Conservation (phyloP, 2,329 filamentous ascomycete genomes). For the Verticillium dahliae region DNA sequence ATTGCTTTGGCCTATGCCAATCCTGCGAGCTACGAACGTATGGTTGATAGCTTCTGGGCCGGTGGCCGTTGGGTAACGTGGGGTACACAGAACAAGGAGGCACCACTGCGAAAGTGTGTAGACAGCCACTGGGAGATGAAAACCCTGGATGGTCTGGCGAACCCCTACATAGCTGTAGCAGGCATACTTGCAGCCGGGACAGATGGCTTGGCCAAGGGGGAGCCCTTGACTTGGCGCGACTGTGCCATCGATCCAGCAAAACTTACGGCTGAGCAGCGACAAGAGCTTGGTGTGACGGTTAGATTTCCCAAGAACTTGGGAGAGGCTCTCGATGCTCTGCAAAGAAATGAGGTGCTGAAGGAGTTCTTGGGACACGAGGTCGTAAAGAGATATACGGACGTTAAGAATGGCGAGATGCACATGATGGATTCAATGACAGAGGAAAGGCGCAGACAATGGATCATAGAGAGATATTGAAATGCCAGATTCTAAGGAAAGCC, state of each 20-base stretch:
- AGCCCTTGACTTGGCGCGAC: constrained; percentile 42
- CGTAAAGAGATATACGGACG: constrained; percentile 48
- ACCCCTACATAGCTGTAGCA: constrained; percentile 64
- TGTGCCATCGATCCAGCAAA: constrained; percentile 46
- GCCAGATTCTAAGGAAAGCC: constrained; percentile 28
- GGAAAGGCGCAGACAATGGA: constrained; percentile 45
- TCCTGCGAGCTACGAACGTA: constrained; percentile 60
- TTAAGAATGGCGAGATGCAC: constrained; percentile 54
- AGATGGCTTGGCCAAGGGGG: constrained; percentile 37
- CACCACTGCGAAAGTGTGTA: constrained; percentile 62
- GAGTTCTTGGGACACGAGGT: constrained; percentile 40
- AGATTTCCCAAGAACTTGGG: constrained; percentile 48
- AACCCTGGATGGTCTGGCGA: constrained; percentile 71
- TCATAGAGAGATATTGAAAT: constrained; percentile 59
- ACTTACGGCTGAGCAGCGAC: constrained; percentile 38
- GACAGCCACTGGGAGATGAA: constrained; percentile 72
- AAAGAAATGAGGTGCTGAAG: constrained; percentile 37
- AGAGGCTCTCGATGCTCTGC: constrained; percentile 47
- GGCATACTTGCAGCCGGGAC: constrained; percentile 55
- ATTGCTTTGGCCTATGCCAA: constrained; percentile 63
- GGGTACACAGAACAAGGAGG: constrained; percentile 76
- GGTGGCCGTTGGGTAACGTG: constrained; percentile 74
- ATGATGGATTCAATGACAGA: constrained; percentile 42
- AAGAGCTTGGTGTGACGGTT: constrained; percentile 42
- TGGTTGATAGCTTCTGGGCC: constrained; percentile 65